Base-by-base conservation (phyloP, 257 asterid genomes). In the Salvia hispanica region DNA sequence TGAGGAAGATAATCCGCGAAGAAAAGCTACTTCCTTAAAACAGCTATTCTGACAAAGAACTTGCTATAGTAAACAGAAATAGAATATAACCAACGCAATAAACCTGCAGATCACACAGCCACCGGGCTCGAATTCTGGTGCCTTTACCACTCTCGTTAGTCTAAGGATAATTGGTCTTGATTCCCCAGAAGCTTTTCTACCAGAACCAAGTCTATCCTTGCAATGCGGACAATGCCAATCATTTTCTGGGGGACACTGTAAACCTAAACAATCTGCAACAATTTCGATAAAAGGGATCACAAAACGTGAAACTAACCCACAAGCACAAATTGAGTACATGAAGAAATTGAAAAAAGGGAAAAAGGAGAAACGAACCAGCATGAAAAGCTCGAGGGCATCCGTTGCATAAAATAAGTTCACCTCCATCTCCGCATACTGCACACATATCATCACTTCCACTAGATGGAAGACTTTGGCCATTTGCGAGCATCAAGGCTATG, bases 31-130 rank as follows among this genome's bases (percentile, higher is more conserved):
- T 18, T 37, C 64, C 48, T 11, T 12, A 15, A 68, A 50, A 18
- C 36, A 10, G 59, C 25, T 36, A 16, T 53, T n/a, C 18, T 59
- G 46, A 36, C 42, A 63, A 68, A 37, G 42, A 59, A 63, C 50
- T 25, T 16, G 18, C 56, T 66, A 37, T 56, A 40, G 21, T 31
- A 63, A 9, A 21, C 11, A 36, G 40, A 14, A 28, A 39, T 5
- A 25, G 58, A 58, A 69, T 25, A 9, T 34, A 63, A 72, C 62
- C 10, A 59, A 60, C 9, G 66, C 67, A 78, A 67, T 85, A 63
- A 50, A 94, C 99, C 99, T 94, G 98, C 99, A 94, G 73, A 91
- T 85, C 77, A 85, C 86, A 83, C 99, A 94, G 43, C 98, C 99
- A 67, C 99, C 98, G 62, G 90, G 84, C 79, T 81, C 96, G 62